Percentiles rank a stretch among this genome's conserved stretches.
phyloP scores from a whole-genome alignment of 805 yeast genomes.

The Candida alai region DNA sequence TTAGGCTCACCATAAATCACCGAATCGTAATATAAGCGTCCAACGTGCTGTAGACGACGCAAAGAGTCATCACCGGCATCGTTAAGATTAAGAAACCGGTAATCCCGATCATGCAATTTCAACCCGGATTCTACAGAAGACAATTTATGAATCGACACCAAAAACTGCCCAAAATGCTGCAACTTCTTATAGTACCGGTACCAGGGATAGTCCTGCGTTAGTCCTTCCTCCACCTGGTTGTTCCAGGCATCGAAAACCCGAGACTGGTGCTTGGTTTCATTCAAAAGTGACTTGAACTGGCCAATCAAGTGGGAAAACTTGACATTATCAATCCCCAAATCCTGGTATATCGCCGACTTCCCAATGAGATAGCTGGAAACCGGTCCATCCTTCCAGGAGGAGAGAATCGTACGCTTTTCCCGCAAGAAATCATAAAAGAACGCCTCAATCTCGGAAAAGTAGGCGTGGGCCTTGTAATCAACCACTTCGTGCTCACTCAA shows the following conservation, averaged over 20 bases:
- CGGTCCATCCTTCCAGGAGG: constrained; percentile 18
- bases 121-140: constrained; percentile 35
- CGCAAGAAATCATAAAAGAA: constrained; percentile 17
- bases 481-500: constrained; percentile 40
- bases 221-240: constrained; percentile 44
- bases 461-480: constrained; percentile 20
- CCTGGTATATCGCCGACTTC: constrained; percentile 19
- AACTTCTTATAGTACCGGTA: constrained; percentile 59
- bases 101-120: constrained; percentile 16
- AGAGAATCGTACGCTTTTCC: constrained; percentile 10
- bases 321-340: constrained; percentile 13
- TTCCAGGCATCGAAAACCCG: constrained; percentile 46
- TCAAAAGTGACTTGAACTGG: constrained; percentile 13
- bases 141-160: constrained; percentile 50
- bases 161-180: constrained; percentile 52
- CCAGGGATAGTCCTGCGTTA: constrained; percentile 74
- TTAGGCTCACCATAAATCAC: constrained; percentile 19
- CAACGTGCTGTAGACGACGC: no score
- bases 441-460: constrained; percentile 15
- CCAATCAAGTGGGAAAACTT: constrained; percentile 12
- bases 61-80: constrained; percentile 1
- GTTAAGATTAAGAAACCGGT: constrained; percentile 11
- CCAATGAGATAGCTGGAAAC: constrained; percentile 17
- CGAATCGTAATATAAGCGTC: constrained; percentile 15
- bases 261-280: constrained; percentile 22